Base-by-base conservation (phyloP, 768 basidiomycete species). In the Peribolospora kevripleyi region DNA sequence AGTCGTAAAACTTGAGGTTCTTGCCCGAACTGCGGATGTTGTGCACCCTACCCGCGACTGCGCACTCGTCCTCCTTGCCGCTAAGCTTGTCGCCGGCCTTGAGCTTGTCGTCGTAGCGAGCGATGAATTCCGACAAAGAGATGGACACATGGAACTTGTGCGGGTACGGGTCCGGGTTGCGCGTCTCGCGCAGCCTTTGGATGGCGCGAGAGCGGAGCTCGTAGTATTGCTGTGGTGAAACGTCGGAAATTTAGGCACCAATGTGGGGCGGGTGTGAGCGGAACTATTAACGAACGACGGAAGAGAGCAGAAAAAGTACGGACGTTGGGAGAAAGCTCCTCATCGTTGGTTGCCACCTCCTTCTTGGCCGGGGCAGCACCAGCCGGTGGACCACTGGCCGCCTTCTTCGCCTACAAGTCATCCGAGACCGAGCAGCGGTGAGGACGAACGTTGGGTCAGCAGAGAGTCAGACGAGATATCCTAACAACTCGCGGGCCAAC, bases 61-160 rank as follows among this genome's bases (percentile, higher is more conserved):
- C 74, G 63, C 81, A 84, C 1, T 57, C 69, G 4, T 67, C 67
- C 4, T 68, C 71, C 7, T 79, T 74, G 2, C 84, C 70, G 71
- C 79, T 50, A 41, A 25, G 25, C 25, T 25, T 25, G 25, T 25
- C 25, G 11, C 49, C 49, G 46, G 56, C 62, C 54, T 61, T 62
- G 57, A 91, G 77, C 67, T 76, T 74, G 53, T 81, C 83, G 51
- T 84, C 82, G 63, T 84, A 97, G 54, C 74, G 68, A 4, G 73
- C 66, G 66, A 97, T 75, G 70, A 80, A 98, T 4, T 70, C 64
- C 3, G 77, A 70, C 64, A 98, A 72, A 6, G 84, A 85, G 58
- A 69, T 72, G 55, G 80, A 72, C 25, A 95, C 90, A 61, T 91
- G 68, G 71, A 98, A 98, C 77, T 98, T 98, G 80, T 98, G 93